Base-by-base conservation (phyloP, 1,139 yeast genomes). In the Suhomyces anneliseae region DNA sequence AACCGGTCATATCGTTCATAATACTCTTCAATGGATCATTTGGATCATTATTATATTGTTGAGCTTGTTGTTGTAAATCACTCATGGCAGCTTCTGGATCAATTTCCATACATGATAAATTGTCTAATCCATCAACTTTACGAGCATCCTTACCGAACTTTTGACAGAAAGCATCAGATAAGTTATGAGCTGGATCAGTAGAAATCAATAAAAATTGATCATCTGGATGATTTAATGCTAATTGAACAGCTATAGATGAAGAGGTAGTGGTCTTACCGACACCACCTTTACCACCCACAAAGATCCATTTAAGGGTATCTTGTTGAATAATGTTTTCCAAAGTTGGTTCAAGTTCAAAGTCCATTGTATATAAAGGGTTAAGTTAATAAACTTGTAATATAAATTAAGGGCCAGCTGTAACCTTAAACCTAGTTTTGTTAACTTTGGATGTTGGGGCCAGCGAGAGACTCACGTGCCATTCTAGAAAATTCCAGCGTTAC, bases 211-310 rank as follows among this genome's bases (percentile, higher is more conserved):
- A 75, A 55, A 90, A 95, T 59, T 87, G 85, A 55, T 89, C 92
- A 31, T 81, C 65, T 44, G 95, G 93, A 63, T 89, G 85, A 48
- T 88, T 83, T 50, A 90, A 72, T 3, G 95, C 93, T 62, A 87
- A 74, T 69, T 93, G 98, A 50, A 92, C 88, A 27, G 99, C 96
- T 56, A 93, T 80, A 24, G 98, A 90, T 43, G 97, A 92, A 1
- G 98, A 92, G 3, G 97, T 89, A 39, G 99, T 93, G 56, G 99
- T 93, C 68, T 93, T 93, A 58, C 99, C 99, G 36, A 93, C 99
- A 69, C 99, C 99, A 65, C 99, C 99, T 75, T 93, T 93, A 59
- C 99, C 99, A 52, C 99, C 99, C 38, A 92, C 98, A 63, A 93
- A 93, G 55, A 93, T 87, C 99, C 99, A 93, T 62, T 88, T 88